Evolutionary conservation across 2,329 filamentous ascomycete genomes (phyloP), one percentile per base, ranked within the genome.

Genomic region (Zymoseptoria tritici): DNA sequence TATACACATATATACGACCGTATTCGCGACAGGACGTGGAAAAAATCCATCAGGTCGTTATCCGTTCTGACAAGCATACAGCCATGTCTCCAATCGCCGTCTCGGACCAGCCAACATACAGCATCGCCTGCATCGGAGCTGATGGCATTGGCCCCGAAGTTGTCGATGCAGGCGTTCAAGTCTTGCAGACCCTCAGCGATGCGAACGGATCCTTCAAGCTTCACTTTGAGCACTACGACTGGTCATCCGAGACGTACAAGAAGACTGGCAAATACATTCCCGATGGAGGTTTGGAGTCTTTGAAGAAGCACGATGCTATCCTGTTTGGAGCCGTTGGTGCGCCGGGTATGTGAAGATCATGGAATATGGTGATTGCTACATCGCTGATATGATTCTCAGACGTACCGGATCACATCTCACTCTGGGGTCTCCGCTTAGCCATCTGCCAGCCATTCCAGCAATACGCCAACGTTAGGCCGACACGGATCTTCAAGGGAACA

Each of bases 111-210:
- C 62, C 60, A 24, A 63, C 61, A 16, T 79, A 81, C 66, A 77
- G 70, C 56, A 85, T 88, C 62, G 85, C 85, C n/a, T 80, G 79
- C 29, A 86, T 89, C 57, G 85, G 85, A 0, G 87, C 84, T 7
- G 86, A 89, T 68, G 86, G 86, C 57, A 89, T 89, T 61, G 86
- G 87, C 1, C 81, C 81, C 1, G 87, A 89, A 71, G 86, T 89
- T 9, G 83, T 87, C 71, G 76, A 80, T 31, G 84, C 84, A 1
- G 85, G 84, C 2, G 82, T 88, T 8, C 76, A 80, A 50, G 87
- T 86, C 0, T 73, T 90, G 55, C 78, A 84, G 62, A 78, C 79
- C 13, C 71, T 87, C 0, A 75, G 78, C 4, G 69, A 77, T 36
- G 65, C 65, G 3, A 75, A 80, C 1, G 77, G 81, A 49, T 79